phyloP scores from a whole-genome alignment of 2,329 filamentous ascomycete species.

The Cadophora malorum region DNA sequence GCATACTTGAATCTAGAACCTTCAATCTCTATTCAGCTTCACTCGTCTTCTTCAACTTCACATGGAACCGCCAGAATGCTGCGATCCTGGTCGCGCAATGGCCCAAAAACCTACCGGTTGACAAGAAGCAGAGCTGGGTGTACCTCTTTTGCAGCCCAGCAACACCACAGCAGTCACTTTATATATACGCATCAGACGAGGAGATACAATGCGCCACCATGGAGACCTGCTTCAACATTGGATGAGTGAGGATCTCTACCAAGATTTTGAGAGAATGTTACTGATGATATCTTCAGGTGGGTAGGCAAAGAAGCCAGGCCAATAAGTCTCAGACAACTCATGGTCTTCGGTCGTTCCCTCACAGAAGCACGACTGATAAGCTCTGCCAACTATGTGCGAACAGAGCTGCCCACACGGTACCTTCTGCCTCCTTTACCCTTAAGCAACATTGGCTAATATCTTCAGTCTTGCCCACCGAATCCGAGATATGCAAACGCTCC shows the following conservation, averaged over 20 bases:
- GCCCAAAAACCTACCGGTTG: constrained; percentile 42
- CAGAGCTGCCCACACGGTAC: constrained; percentile 86
- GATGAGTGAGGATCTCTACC: constrained; percentile 61
- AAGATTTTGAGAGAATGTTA: background rate
- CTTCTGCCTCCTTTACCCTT: constrained; percentile 27
- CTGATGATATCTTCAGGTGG: constrained; percentile 66
- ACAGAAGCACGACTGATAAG: constrained; percentile 89
- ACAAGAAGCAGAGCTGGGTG: constrained; percentile 33
- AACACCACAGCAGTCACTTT: constrained; percentile 6
- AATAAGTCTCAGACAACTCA: constrained; percentile 95
- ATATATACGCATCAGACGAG: constrained; percentile 25
- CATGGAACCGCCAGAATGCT: constrained; percentile 47
- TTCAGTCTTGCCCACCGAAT: constrained; percentile 86
- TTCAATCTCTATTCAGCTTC: background rate
- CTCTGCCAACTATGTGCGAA: constrained; percentile 96
- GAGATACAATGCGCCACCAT: constrained; percentile 50
- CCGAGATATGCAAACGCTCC: constrained; percentile 95
- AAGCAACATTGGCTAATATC: background rate
- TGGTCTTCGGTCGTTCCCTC: constrained; percentile 93
- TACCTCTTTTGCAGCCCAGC: constrained; percentile 15
- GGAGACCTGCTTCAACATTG: constrained; percentile 68
- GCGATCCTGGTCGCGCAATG: constrained; percentile 45
- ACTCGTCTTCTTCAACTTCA: constrained; percentile 20
- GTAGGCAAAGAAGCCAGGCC: constrained; percentile 89
- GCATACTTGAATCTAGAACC: background rate